phyloP scores from a whole-genome alignment of 2,329 filamentous ascomycete species.

The Sporothrix brunneoviolacea region DNA sequence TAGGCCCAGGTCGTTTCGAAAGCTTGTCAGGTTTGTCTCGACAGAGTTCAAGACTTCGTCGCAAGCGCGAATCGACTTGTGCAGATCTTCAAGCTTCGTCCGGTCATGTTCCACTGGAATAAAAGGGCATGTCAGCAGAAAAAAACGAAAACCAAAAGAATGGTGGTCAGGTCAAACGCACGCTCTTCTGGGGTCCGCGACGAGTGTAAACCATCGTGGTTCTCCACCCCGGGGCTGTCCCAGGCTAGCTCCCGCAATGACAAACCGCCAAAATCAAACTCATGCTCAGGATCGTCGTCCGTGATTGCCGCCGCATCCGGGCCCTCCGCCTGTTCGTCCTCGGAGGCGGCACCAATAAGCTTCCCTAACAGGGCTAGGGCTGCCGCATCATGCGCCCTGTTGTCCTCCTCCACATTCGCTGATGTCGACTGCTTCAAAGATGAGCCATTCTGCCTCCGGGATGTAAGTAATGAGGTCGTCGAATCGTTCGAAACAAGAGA shows the following conservation, averaged over 20 bases:
- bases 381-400: slow-evolving; percentile 50
- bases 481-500: slow-evolving; percentile 75
- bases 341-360: slow-evolving; percentile 31
- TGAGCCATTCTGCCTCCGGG: slow-evolving; percentile 61
- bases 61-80: slow-evolving; percentile 81
- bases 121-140: background rate
- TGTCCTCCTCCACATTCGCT: slow-evolving; percentile 31
- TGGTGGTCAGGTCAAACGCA: slow-evolving; percentile 34
- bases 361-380: slow-evolving; percentile 61
- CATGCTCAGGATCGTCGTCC: slow-evolving; percentile 51
- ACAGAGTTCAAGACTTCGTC: slow-evolving; percentile 92
- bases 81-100: slow-evolving; percentile 81
- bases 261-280: slow-evolving; percentile 72
- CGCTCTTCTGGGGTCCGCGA: slow-evolving; percentile 65
- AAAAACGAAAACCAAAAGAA: background rate
- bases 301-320: slow-evolving; percentile 25
- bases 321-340: slow-evolving; percentile 1
- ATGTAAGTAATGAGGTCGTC: slow-evolving; percentile 64
- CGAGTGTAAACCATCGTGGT: slow-evolving; percentile 34
- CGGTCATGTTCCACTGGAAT: slow-evolving; percentile 67
- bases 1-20: slow-evolving; percentile 83
- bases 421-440: slow-evolving; percentile 54
- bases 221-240: slow-evolving; percentile 25
- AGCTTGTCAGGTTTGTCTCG: slow-evolving; percentile 84
- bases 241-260: slow-evolving; percentile 66